Base-by-base conservation (phyloP, 129 eudicot species). In the Scalesia atractyloides region DNA sequence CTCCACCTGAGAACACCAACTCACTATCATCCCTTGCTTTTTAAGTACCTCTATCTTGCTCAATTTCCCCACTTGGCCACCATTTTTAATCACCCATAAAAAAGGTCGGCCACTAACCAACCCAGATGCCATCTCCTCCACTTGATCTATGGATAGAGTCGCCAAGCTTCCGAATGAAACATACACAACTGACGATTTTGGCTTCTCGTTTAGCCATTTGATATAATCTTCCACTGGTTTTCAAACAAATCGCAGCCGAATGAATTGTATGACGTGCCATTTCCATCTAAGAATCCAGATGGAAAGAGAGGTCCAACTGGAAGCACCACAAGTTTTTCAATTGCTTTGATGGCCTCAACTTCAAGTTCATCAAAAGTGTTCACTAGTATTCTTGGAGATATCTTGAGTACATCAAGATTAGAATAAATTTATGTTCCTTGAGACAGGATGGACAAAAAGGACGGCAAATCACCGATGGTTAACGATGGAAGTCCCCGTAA, bases 121-220 rank as follows among this genome's bases (percentile, higher is more conserved):
- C 14, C 83, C 92, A 44, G 14, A 30, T 18, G 87, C 89, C 4
- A 89, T 53, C 72, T 86, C 91, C n/a, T 86, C 82, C 56, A 79
- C 78, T 72, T 89, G 96, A 0, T 74, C 41, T 37, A 59, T 51
- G 5, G 74, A 9, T 26, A 89, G 46, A 64, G 26, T 65, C 7
- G 72, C 73, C 79, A 89, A 51, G 85, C 96, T 86, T 2, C 89
- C 92, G 43, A 86, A 86, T 4, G 89, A 80, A 15, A 86, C 79
- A 57, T 86, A 89, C 19, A 86, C 65, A 1, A 86, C 83, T 0
- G 96, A 84, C 1, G 68, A 58, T 26, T 30, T 73, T 9, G 84
- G 86, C 75, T 86, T 82, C 2, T 82, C 48, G 74, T 41, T 69
- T 12, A 89, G 75, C 92, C 96, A 89, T 3, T 68, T 59, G 9